phyloP scores from a whole-genome alignment of 345 rosid species.

The Raphanus sativus region DNA sequence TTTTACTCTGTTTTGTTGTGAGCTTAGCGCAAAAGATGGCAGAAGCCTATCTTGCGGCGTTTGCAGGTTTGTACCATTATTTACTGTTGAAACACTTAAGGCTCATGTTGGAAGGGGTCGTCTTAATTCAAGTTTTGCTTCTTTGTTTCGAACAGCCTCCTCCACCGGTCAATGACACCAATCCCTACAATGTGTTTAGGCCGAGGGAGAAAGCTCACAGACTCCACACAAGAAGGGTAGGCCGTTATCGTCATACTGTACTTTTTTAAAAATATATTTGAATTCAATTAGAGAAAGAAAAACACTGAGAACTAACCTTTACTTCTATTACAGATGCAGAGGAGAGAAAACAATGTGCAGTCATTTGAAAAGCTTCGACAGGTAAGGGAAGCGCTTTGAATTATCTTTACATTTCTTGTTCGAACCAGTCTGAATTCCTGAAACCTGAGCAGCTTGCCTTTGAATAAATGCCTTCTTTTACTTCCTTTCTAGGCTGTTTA shows the following conservation, averaged over 20 bases:
- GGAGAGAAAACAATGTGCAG: conserved; percentile 99
- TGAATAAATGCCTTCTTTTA: not conserved
- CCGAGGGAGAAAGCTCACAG: conserved; percentile 96
- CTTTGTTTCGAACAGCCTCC: conserved; percentile 70
- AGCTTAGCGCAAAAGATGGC: conserved; percentile 90
- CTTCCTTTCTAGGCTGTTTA: not conserved
- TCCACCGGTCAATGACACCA: conserved; percentile 90
- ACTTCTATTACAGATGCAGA: conserved; percentile 72
- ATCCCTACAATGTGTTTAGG: conserved; percentile 90
- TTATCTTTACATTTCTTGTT: not conserved
- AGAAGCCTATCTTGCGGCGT: conserved; percentile 91
- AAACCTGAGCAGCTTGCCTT: not conserved
- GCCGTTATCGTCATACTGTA: conserved; percentile 3
- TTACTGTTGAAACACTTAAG: not conserved
- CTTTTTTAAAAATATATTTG: not conserved
- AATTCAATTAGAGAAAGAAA: not conserved
- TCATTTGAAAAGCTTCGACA: conserved; percentile 99
- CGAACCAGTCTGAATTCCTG: not conserved
- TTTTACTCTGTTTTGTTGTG: not conserved
- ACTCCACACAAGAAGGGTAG: conserved; percentile 92
- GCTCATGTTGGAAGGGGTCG: not conserved
- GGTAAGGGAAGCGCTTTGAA: conserved; percentile 57
- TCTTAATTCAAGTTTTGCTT: conserved; percentile 15
- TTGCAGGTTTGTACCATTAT: conserved; percentile 65
- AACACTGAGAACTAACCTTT: conserved; percentile 8